Evolutionary conservation across 2,329 filamentous ascomycete species (phyloP).

Genomic region (Parastagonospora nodorum): DNA sequence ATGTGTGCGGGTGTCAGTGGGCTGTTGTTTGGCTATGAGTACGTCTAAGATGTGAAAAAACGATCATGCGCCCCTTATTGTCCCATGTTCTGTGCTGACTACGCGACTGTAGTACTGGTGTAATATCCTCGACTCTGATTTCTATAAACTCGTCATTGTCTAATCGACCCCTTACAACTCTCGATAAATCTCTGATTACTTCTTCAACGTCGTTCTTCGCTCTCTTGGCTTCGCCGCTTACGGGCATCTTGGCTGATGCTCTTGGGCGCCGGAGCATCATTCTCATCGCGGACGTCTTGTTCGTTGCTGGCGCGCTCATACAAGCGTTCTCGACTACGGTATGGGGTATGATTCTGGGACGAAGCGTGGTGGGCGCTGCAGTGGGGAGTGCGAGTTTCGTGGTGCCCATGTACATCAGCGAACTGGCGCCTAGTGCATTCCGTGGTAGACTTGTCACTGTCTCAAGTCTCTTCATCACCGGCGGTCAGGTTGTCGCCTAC

Average conservation of each 20-base stretch:
- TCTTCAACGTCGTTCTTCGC: slow-evolving; percentile 63
- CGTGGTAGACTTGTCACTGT: slow-evolving; percentile 82
- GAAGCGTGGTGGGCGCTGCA: slow-evolving; percentile 71
- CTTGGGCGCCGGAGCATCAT: slow-evolving; percentile 85
- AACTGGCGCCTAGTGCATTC: slow-evolving; percentile 76
- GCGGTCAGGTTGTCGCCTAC: slow-evolving; percentile 89
- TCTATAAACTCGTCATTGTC: slow-evolving; percentile 61
- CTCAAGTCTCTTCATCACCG: slow-evolving; percentile 80
- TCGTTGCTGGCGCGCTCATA: slow-evolving; percentile 68
- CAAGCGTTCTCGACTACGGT: slow-evolving; percentile 68
- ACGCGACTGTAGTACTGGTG: slow-evolving; percentile 54
- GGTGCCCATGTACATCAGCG: slow-evolving; percentile 77
- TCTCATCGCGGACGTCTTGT: slow-evolving; percentile 66
- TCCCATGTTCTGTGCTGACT: no score
- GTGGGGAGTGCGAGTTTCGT: slow-evolving; percentile 81
- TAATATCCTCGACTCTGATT: slow-evolving; percentile 65
- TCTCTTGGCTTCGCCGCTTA: slow-evolving; percentile 60
- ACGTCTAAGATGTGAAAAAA: slow-evolving; percentile 15
- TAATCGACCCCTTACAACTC: slow-evolving; percentile 53
- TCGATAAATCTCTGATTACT: slow-evolving; percentile 65
- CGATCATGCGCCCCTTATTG: background rate
- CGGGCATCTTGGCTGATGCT: slow-evolving; percentile 67
- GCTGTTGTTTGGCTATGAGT: slow-evolving; percentile 67
- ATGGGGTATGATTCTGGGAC: slow-evolving; percentile 67
- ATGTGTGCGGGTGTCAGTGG: slow-evolving; percentile 63